These are phyloP conservation scores for Gynochthodes officinalis DNA, from an alignment of 257 asterid genomes.

Conservation along the genomic window DNA sequence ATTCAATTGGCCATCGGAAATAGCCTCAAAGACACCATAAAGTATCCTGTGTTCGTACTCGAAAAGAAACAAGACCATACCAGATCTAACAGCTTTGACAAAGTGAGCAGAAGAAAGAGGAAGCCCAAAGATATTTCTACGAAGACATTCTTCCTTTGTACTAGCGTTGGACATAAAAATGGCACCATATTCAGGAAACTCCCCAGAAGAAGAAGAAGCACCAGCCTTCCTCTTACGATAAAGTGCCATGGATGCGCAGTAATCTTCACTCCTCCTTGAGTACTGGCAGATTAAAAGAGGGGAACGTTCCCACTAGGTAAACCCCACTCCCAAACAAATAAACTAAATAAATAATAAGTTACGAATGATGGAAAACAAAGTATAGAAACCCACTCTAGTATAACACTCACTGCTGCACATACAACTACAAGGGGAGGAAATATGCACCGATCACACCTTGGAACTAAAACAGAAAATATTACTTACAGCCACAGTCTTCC, in stretches of 20 bases:
- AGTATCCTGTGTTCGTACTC: neutral
- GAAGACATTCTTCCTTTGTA: constrained; percentile 11
- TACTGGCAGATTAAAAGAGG: no score
- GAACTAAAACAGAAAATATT: no score
- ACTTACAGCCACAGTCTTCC: no score
- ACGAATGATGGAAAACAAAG: no score
- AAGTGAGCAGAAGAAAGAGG: constrained; percentile 4
- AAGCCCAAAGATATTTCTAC: constrained; percentile 11
- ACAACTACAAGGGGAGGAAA: no score
- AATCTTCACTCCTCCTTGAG: no score
- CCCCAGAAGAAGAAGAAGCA: neutral
- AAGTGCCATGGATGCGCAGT: neutral
- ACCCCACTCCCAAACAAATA: no score
- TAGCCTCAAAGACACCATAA: constrained; percentile 13
- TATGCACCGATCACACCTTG: no score
- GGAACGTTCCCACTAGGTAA: no score
- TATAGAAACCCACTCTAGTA: no score
- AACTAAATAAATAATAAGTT: no score
- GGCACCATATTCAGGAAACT: constrained; percentile 14
- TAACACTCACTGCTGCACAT: no score
- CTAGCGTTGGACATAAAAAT: constrained; percentile 10
- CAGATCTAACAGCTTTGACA: neutral
- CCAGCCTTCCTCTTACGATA: neutral
- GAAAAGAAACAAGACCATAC: constrained; percentile 13
- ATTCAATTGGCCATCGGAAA: constrained; percentile 2